Evolutionary conservation across 495 filamentous ascomycete genomes (phyloP), one percentile per base, ranked within the genome.

Genomic region (Annulohypoxylon stygium): DNA sequence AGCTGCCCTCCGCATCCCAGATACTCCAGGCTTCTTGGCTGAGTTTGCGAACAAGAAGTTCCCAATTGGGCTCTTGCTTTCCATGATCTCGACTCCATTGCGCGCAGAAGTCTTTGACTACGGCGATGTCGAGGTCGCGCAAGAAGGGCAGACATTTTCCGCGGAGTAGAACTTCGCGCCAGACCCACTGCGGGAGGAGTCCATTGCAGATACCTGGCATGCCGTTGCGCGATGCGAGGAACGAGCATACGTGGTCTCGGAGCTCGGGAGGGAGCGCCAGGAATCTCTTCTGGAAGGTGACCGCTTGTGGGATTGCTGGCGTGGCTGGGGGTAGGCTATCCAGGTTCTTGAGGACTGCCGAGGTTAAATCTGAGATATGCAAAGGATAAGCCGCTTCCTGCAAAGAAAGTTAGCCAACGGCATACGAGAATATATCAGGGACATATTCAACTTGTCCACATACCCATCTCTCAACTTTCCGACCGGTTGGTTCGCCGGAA

Each of bases 1-100:
- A 50, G n/a, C 62, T 70, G 4, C 33, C 63, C 50, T 69, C 61
- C 6, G 61, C 71, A 23, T 70, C 61, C 71, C 66, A 74, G 12
- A 70, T 11, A 11, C 57, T 23, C 71, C 66, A 74, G 2, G 37
- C 62, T 61, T 66, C 55, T 50, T 70, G 71, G 36, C 66, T 67
- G 8, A 67, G 41, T 30, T 45, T 69, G 7, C 61, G 71, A 36
- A 67, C 61, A 16, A 74, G 62, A 2, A 67, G 58, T n/a, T 73
- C 70, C 70, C 70, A 73, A 11, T 73, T 65, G 0, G 70, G 70
- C 23, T 74, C 71, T n/a, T 3, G 34, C 9, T 25, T 4, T 0
- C 12, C 16, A 20, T 58, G 20, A n/a, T 60, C 45, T 0, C 8
- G 18, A 3, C 18, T 34, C 62, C 71, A 70, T 11, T 4, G 48